A percentile compares a stretch with the other conserved stretches of the same genome.
These are phyloP conservation scores for Daucus carota DNA, from an alignment of 129 eudicot genomes.

Conservation along the genomic window DH1_v3.0 NC_030383.2:16920001-16920500, in stretches of 20 bases:
- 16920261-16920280: constrained; percentile 79
- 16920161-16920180: constrained; percentile 32
- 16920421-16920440: too few species aligned
- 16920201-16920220: constrained; percentile 95
- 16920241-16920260: constrained; percentile 88
- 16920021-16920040: constrained; percentile 69
- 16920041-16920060: constrained; percentile 90
- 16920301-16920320: constrained; percentile 99
- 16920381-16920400: too few species aligned
- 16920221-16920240: constrained; percentile 93
- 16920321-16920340: constrained; percentile 96
- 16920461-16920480: too few species aligned
- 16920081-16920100: constrained; percentile 88
- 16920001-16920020: constrained; percentile 66
- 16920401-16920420: too few species aligned
- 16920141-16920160: constrained; percentile 87
- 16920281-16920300: constrained; percentile 88
- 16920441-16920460: too few species aligned
- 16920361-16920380: background rate
- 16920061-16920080: constrained; percentile 89
- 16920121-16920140: constrained; percentile 77
- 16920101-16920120: constrained; percentile 54
- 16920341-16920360: constrained; percentile 18
- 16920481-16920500: too few species aligned
- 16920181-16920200: constrained; percentile 34